A percentile compares a stretch with the other conserved stretches of the same genome.
phyloP scores from a whole-genome alignment of 1,284 basidiomycete genomes.

The Sutorius eximius region DNA sequence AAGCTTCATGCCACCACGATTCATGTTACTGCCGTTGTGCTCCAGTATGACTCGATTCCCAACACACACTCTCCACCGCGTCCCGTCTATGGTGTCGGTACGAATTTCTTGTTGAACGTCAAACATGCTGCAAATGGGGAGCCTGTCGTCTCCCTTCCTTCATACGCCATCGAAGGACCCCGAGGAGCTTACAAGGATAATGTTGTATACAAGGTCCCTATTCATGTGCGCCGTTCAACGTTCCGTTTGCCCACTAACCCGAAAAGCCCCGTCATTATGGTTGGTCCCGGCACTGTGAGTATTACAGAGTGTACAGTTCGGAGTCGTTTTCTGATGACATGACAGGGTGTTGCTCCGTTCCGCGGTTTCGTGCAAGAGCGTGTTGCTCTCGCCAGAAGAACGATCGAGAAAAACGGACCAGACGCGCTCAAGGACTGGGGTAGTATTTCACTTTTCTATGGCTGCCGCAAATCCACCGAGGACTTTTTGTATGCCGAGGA shows the following conservation, averaged over 20 bases:
- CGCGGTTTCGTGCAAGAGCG: slow-evolving; percentile 98
- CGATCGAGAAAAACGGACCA: slow-evolving; percentile 89
- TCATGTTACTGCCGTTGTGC: slow-evolving; percentile 93
- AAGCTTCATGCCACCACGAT: slow-evolving; percentile 87
- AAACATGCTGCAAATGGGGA: slow-evolving; percentile 76
- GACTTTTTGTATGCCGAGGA: slow-evolving; percentile 96
- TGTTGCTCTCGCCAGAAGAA: slow-evolving; percentile 90
- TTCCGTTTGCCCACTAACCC: slow-evolving; percentile 97
- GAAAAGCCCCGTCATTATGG: slow-evolving; percentile 98
- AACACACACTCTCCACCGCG: slow-evolving; percentile 54
- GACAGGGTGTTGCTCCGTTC: slow-evolving; percentile 93
- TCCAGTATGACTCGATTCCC: slow-evolving; percentile 79
- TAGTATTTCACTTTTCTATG: slow-evolving; percentile 92
- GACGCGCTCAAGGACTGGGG: slow-evolving; percentile 96
- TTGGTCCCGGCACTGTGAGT: slow-evolving; percentile 95
- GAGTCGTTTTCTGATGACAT: neutral
- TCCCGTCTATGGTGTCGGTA: slow-evolving; percentile 83
- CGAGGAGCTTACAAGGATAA: slow-evolving; percentile 78
- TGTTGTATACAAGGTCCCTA: slow-evolving; percentile 78
- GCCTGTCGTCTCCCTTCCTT: slow-evolving; percentile 54
- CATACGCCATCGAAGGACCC: slow-evolving; percentile 88
- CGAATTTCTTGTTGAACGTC: slow-evolving; percentile 91
- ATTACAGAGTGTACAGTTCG: neutral
- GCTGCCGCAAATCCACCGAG: slow-evolving; percentile 83
- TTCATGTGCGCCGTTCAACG: slow-evolving; percentile 94